These are phyloP conservation scores for Vigna hirtella DNA, from an alignment of 306 rosid species.

Conservation along the genomic window DNA sequence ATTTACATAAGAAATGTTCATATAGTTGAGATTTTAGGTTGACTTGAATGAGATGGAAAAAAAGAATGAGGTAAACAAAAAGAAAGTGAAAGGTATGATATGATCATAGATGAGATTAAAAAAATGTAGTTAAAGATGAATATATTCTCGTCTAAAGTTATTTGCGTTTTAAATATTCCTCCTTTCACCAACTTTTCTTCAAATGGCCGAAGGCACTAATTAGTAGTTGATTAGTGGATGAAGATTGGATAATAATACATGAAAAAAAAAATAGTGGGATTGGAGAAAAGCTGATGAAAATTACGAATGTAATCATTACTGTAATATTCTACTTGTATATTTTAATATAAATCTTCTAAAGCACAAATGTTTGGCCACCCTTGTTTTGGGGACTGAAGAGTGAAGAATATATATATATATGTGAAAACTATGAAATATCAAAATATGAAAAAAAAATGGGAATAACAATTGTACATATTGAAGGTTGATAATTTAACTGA, in stretches of 20 bases:
- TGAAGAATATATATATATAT: neutral
- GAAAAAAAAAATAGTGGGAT: constrained; percentile 30
- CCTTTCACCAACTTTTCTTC: constrained; percentile 36
- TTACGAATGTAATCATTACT: constrained; percentile 45
- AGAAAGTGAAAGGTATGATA: constrained; percentile 30
- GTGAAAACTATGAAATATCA: too few relatives aligned
- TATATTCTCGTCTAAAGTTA: constrained; percentile 46
- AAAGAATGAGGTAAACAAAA: neutral
- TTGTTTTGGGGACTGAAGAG: constrained; percentile 50
- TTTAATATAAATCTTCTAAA: constrained; percentile 25
- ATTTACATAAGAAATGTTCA: neutral
- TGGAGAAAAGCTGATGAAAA: constrained; percentile 39
- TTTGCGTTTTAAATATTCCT: constrained; percentile 46
- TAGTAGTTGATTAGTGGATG: constrained; percentile 40
- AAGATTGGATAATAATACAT: constrained; percentile 42
- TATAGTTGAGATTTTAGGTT: neutral
- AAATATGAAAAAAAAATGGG: too few relatives aligned
- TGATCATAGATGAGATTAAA: neutral
- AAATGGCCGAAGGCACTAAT: constrained; percentile 16
- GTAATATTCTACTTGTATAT: constrained; percentile 43
- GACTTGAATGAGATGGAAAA: neutral
- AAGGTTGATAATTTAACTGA: too few relatives aligned
- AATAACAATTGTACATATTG: too few relatives aligned
- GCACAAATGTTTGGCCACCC: constrained; percentile 49
- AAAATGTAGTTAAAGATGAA: constrained; percentile 23